A percentile compares a stretch with the other conserved stretches of the same genome.
Evolutionary conservation across 1,284 basidiomycete genomes (phyloP).

Genomic region (Exobasidium rhododendri): DNA sequence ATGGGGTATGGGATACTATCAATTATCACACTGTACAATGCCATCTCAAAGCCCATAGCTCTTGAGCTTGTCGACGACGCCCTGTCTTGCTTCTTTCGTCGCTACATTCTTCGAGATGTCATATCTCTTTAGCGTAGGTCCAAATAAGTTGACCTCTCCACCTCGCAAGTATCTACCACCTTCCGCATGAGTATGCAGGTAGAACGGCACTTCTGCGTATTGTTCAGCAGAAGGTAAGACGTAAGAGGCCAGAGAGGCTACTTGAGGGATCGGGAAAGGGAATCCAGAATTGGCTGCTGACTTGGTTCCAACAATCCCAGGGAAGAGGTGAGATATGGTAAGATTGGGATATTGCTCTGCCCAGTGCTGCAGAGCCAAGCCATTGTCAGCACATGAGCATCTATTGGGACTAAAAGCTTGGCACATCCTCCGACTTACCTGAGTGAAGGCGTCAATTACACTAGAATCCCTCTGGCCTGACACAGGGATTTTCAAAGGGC

Average conservation of each 20-base stretch:
- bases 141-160: constrained; percentile 29
- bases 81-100: neutral
- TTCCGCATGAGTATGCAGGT: constrained; percentile 28
- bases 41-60: neutral
- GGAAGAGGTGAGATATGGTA: constrained; percentile 40
- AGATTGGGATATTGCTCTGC: constrained; percentile 35
- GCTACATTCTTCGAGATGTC: constrained; percentile 22
- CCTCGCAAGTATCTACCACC: constrained; percentile 28
- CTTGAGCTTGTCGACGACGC: constrained; percentile 4
- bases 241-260: constrained; percentile 7
- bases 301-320: constrained; percentile 44
- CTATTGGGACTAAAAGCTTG: too few species aligned
- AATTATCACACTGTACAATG: too few species aligned
- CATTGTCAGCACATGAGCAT: constrained; percentile 14
- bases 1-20: too few species aligned
- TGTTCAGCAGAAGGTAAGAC: constrained; percentile 23
- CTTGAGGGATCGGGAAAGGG: constrained; percentile 39
- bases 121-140: constrained; percentile 22
- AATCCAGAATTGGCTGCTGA: constrained; percentile 47
- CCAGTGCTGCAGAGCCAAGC: constrained; percentile 11
- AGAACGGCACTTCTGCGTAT: constrained; percentile 42
- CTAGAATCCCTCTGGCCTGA: constrained; percentile 25
- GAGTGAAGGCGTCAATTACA: constrained; percentile 32
- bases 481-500: constrained; percentile 22
- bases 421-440: constrained; percentile 21